phyloP scores from a whole-genome alignment of 306 rosid species.

The Dicorynia guianensis region DNA sequence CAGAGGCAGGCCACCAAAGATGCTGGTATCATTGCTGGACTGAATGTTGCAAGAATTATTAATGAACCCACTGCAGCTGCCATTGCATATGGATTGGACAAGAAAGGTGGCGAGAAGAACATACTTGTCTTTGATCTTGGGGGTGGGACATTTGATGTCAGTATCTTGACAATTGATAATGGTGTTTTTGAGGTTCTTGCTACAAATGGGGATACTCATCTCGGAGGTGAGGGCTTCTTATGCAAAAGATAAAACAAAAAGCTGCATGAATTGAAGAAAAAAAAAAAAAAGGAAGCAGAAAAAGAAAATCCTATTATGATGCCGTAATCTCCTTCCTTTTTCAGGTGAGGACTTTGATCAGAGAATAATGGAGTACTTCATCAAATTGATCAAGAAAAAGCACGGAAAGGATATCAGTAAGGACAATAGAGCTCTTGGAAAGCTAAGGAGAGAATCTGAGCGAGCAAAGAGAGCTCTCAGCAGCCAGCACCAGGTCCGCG shows the following conservation, averaged over 20 bases:
- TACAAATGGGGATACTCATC: constrained; percentile 97
- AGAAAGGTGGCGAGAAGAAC: constrained; percentile 99
- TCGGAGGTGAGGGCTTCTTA: constrained; percentile 73
- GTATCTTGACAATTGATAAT: constrained; percentile 96
- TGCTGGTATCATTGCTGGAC: constrained; percentile 92
- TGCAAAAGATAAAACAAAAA: not conserved
- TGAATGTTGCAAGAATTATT: constrained; percentile 96
- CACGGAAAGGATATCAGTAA: constrained; percentile 93
- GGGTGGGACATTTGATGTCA: constrained; percentile 99
- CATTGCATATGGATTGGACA: constrained; percentile 96
- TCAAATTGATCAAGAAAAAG: constrained; percentile 97
- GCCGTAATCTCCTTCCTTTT: not conserved
- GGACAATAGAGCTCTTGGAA: constrained; percentile 98
- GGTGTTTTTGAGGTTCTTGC: constrained; percentile 98
- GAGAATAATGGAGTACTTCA: constrained; percentile 96
- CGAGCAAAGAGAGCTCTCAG: constrained; percentile 99
- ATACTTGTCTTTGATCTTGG: constrained; percentile 98
- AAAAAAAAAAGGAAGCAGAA: too few relatives aligned
- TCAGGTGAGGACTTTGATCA: constrained; percentile 96
- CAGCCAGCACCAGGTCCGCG: constrained; percentile 99
- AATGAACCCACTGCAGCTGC: constrained; percentile 99
- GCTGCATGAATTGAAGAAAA: not conserved
- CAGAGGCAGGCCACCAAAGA: constrained; percentile 99
- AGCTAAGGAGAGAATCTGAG: constrained; percentile 90
- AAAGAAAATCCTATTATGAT: not conserved